phyloP scores from a whole-genome alignment of 768 basidiomycete species.

The Leccinum barrowsii region DNA sequence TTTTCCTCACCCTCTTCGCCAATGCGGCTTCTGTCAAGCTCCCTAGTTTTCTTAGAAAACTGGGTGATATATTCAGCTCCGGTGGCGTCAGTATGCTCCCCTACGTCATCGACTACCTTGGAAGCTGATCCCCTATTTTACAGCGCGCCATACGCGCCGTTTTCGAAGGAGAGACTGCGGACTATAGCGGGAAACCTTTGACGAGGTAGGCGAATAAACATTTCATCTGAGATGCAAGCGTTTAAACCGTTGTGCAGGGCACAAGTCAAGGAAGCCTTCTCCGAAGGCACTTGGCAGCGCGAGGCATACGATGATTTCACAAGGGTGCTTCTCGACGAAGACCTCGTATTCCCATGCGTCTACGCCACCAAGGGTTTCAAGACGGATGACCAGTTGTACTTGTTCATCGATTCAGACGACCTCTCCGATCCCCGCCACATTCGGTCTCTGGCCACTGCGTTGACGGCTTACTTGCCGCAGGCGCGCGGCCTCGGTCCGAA shows the following conservation, averaged over 20 bases:
- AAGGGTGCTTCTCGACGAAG: constrained; percentile 20
- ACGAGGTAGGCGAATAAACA: constrained; percentile 6
- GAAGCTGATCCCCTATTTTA: background rate
- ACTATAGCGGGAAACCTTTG: constrained; percentile 10
- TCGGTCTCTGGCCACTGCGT: constrained; percentile 13
- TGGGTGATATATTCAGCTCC: constrained; percentile 1
- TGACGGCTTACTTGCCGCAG: constrained; percentile 14
- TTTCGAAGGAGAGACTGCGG: background rate
- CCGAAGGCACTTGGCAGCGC: constrained; percentile 17
- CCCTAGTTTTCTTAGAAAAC: constrained; percentile 6
- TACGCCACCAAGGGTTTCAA: constrained; percentile 24
- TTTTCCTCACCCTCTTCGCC: constrained; percentile 14
- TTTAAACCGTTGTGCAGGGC: constrained; percentile 6
- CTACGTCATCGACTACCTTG: background rate
- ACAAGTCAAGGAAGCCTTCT: constrained; percentile 11
- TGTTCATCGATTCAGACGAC: constrained; percentile 24
- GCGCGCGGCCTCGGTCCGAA: constrained; percentile 18
- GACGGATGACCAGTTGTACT: constrained; percentile 17
- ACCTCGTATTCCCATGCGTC: constrained; percentile 20
- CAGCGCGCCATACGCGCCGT: constrained; percentile 4
- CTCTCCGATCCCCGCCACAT: constrained; percentile 21
- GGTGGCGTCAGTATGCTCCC: constrained; percentile 4
- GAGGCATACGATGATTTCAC: constrained; percentile 18
- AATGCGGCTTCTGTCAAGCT: constrained; percentile 10
- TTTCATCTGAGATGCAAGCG: no score